These are phyloP conservation scores for Aspergillus leporis DNA, from an alignment of 495 filamentous ascomycete species.

Conservation along the genomic window DNA sequence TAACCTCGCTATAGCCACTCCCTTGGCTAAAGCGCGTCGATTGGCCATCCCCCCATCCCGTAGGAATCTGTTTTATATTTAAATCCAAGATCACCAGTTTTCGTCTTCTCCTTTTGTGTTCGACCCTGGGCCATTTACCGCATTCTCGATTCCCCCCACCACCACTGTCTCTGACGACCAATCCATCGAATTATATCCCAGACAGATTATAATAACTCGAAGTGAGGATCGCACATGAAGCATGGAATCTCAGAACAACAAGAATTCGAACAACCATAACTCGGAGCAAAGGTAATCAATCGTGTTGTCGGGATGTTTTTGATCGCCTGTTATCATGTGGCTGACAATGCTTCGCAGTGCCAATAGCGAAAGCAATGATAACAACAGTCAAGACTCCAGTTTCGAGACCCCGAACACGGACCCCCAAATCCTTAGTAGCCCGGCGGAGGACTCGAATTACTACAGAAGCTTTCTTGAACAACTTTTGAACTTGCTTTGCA, in stretches of 20 bases:
- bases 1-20: neutral
- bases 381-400: constrained; percentile 5
- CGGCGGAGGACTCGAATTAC: constrained; percentile 21
- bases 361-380: constrained; percentile 12
- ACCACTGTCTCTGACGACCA: neutral
- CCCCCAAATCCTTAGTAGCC: neutral
- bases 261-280: neutral
- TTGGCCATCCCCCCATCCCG: neutral
- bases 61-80: neutral
- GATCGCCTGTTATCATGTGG: neutral
- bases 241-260: constrained; percentile 1
- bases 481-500: constrained; percentile 29
- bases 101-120: neutral
- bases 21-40: neutral
- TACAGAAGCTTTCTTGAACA: constrained; percentile 33
- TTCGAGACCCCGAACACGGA: constrained; percentile 2
- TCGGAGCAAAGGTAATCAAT: constrained; percentile 8
- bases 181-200: neutral
- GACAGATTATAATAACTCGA: neutral
- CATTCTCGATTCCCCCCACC: neutral
- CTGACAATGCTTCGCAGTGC: neutral
- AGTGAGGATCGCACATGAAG: neutral
- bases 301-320: neutral
- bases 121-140: neutral
- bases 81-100: neutral